Evolutionary conservation across 164 flowering plant genomes (phyloP).

Genomic region (Dillenia turbinata): DNA sequence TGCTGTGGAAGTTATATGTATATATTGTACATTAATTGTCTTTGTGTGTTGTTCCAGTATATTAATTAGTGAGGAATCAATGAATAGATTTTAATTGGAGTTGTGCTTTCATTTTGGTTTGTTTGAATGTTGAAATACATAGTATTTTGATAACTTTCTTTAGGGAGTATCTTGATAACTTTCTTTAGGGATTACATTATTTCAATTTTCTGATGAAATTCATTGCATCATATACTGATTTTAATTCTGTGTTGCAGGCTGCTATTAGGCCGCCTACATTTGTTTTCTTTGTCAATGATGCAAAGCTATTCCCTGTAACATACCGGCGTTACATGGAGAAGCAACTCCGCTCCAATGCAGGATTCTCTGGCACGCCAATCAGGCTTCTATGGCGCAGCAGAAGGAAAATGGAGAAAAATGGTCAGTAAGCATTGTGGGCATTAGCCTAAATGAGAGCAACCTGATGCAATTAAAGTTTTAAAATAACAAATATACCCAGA

Average conservation of each 20-base stretch:
- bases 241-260: conserved; percentile 56
- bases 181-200: too few relatives aligned
- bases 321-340: conserved; percentile 97
- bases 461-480: neutral
- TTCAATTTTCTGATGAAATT: too few relatives aligned
- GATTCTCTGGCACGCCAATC: conserved; percentile 90
- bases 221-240: too few relatives aligned
- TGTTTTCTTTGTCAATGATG: conserved; percentile 97
- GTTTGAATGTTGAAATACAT: too few relatives aligned
- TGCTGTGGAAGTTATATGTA: too few relatives aligned
- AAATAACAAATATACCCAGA: neutral
- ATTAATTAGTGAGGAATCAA: too few relatives aligned
- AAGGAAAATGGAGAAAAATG: conserved; percentile 50
- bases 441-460: neutral
- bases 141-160: too few relatives aligned
- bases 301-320: conserved; percentile 87
- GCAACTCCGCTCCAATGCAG: conserved; percentile 84
- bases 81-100: too few relatives aligned
- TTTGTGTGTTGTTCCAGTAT: too few relatives aligned
- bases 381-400: conserved; percentile 98
- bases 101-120: too few relatives aligned
- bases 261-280: conserved; percentile 97
- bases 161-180: too few relatives aligned
- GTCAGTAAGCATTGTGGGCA: conserved; percentile 18
- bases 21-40: too few relatives aligned